Base-by-base conservation (phyloP, 495 filamentous ascomycete genomes). In the Xylaria longipes region DNA sequence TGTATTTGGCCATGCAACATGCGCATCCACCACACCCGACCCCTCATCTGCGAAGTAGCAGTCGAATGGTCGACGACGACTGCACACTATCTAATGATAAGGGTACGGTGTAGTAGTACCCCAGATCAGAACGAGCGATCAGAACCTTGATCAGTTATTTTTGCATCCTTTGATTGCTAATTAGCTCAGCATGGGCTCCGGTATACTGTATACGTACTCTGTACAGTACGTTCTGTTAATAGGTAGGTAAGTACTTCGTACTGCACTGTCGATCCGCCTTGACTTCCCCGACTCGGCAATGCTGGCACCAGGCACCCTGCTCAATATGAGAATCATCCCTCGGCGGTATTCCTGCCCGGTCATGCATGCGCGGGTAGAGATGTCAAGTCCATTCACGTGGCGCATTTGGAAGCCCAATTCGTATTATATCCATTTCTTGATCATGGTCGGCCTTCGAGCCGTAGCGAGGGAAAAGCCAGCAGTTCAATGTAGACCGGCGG, bases 261-360 rank as follows among this genome's bases (percentile, higher is more conserved):
- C 48, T 67, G 65, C 46, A 67, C 20, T 22, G 65, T 50, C 31
- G 65, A 67, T 67, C 65, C 22, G 65, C 65, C 48, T 29, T 41
- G 4, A 2, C 65, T 67, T 67, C 65, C 65, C 46, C 65, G 65
- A 35, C 65, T 56, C 65, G 65, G 65, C 65, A 67, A 33, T 56
- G 29, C 29, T 29, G 3, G 43, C 45, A 35, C 22, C 46, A 27
- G 35, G 5, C 5, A 43, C 35, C 60, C 22, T 63, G 60, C 29
- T 20, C 57, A n/a, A 37, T 60, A 60, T 60, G 57, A 60, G 22
- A 60, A 60, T 60, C 57, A 37, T 60, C 57, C 33, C 57, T 37
- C 31, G 57, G 57, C 33, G 57, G 33, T n/a, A 37, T 60, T 33
- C 33, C 31, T 60, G 33, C 3, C 57, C 31, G 33, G 31, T 15